Conservation (phyloP, 2,329 filamentous ascomycete genomes). For the Monosporascus sp. region DNA sequence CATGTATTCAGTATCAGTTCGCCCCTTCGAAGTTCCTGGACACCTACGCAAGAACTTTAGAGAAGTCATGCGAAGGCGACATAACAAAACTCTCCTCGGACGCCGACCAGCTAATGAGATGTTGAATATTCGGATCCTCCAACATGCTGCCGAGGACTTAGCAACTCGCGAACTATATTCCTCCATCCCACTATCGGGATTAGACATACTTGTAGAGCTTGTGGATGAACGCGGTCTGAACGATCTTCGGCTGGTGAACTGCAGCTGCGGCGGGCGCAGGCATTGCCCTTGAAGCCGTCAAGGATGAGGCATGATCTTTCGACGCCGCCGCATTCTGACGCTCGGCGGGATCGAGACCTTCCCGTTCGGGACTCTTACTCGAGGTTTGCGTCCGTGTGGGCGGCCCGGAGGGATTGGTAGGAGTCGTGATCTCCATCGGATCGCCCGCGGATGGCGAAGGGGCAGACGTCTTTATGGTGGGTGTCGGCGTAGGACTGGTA, state of each 20-base stretch:
- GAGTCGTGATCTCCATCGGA: constrained; percentile 57
- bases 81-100: constrained; percentile 97
- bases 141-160: constrained; percentile 67
- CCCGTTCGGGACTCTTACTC: constrained; percentile 40
- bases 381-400: constrained; percentile 26
- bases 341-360: constrained; percentile 32
- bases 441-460: constrained; percentile 45
- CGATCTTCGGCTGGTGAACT: constrained; percentile 91
- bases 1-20: constrained; percentile 16
- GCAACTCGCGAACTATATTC: constrained; percentile 2
- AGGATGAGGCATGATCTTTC: constrained; percentile 31
- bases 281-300: constrained; percentile 37
- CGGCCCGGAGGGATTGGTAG: constrained; percentile 38
- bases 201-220: constrained; percentile 88
- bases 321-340: constrained; percentile 32
- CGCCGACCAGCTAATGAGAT: constrained; percentile 93
- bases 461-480: constrained; percentile 54
- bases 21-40: constrained; percentile 20
- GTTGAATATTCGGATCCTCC: constrained; percentile 86
- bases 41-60: constrained; percentile 89
- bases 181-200: not conserved
- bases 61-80: constrained; percentile 95
- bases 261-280: constrained; percentile 61
- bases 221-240: constrained; percentile 98
- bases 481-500: constrained; percentile 34